Conservation (phyloP, 148 eudicot genomes). For the Pharnaceum exiguum region DNA sequence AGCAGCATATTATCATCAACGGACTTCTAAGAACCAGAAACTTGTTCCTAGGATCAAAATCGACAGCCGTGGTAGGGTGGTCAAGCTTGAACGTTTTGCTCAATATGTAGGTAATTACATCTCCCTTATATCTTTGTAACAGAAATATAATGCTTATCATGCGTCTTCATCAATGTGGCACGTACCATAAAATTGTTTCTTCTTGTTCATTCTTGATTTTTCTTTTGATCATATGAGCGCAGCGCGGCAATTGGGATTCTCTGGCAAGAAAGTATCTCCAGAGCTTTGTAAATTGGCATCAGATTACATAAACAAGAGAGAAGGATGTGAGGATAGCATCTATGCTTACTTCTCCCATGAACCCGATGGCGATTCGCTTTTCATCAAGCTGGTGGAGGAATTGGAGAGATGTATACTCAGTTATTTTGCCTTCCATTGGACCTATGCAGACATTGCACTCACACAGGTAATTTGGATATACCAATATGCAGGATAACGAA, state of each 20-base stretch:
- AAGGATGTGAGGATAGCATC: constrained; percentile 74
- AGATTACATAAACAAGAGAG: constrained; percentile 76
- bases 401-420: constrained; percentile 94
- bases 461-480: constrained; percentile 55
- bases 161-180: neutral
- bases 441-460: constrained; percentile 61
- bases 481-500: too few species aligned
- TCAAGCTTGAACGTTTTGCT: constrained; percentile 70
- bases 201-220: neutral
- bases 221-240: constrained; percentile 24
- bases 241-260: constrained; percentile 90
- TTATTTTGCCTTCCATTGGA: constrained; percentile 97
- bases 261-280: constrained; percentile 66
- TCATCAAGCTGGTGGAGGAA: constrained; percentile 91
- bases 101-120: constrained; percentile 83
- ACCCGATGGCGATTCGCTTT: constrained; percentile 78
- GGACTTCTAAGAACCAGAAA: constrained; percentile 37
- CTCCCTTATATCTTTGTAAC: neutral
- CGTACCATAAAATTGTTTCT: neutral
- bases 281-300: constrained; percentile 78
- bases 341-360: constrained; percentile 64
- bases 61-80: constrained; percentile 51
- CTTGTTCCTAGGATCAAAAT: constrained; percentile 54
- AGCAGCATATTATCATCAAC: constrained; percentile 40
- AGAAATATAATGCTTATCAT: neutral